These are phyloP conservation scores for Lasiosphaeriaceae sp. DNA, from an alignment of 495 filamentous ascomycete genomes.

Conservation along the genomic window DNA sequence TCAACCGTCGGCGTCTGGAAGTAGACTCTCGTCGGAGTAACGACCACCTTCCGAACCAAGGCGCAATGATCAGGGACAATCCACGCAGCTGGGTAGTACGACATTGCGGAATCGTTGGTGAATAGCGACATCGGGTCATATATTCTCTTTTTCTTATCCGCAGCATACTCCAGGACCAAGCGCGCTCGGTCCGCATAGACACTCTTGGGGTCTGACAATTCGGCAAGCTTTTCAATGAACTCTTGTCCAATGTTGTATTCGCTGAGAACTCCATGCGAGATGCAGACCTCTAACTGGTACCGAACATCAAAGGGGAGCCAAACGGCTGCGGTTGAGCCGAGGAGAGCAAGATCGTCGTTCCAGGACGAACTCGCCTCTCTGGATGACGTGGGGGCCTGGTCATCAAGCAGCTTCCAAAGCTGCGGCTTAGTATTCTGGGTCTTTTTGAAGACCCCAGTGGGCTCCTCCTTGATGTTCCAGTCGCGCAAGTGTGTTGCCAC, in stretches of 20 bases:
- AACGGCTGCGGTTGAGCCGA: conserved; percentile 27
- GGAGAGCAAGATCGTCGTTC: conserved; percentile 32
- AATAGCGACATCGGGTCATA: conserved; percentile 77
- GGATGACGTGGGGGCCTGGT: not conserved
- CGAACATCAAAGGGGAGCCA: conserved; percentile 67
- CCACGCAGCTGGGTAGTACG: conserved; percentile 43
- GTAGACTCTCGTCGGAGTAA: conserved; percentile 81
- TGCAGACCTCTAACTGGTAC: conserved; percentile 90
- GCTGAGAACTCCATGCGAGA: conserved; percentile 75
- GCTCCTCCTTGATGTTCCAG: conserved; percentile 61
- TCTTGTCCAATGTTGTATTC: conserved; percentile 65
- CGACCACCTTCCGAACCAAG: conserved; percentile 66
- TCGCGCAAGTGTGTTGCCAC: conserved; percentile 60
- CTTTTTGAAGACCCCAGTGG: conserved; percentile 26
- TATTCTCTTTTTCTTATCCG: conserved; percentile 49
- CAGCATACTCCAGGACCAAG: conserved; percentile 37
- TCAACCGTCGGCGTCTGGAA: conserved; percentile 76
- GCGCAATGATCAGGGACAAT: conserved; percentile 68
- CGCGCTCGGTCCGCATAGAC: conserved; percentile 27
- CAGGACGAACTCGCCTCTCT: conserved; percentile 6
- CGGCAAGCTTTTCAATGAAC: conserved; percentile 60
- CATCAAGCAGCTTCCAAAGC: conserved; percentile 59
- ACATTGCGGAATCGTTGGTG: conserved; percentile 38
- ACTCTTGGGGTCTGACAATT: conserved; percentile 32
- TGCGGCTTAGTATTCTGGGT: conserved; percentile 15